phyloP scores from a whole-genome alignment of 2,329 filamentous ascomycete genomes.

The Hypoxylon sp. region DNA sequence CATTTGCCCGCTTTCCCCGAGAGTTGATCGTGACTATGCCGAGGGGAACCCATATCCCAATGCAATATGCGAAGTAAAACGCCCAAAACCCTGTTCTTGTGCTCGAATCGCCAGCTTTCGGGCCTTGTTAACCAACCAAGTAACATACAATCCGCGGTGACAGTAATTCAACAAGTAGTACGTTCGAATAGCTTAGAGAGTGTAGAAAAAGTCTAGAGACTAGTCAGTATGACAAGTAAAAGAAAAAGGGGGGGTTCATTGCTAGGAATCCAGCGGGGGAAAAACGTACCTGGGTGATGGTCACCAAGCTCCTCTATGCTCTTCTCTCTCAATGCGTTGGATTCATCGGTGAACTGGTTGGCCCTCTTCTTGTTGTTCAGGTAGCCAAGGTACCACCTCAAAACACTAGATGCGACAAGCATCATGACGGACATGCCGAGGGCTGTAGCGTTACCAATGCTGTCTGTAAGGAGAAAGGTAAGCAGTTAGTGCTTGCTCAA shows the following conservation, averaged over 20 bases:
- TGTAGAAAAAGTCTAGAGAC: conserved; percentile 31
- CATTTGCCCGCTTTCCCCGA: too few species aligned
- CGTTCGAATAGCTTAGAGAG: conserved; percentile 10
- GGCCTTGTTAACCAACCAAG: not conserved
- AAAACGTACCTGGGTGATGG: conserved; percentile 36
- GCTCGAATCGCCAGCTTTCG: conserved; percentile 2
- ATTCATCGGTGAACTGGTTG: conserved; percentile 20
- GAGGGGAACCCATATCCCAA: too few species aligned
- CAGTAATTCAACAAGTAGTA: too few species aligned
- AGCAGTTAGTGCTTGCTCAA: too few species aligned
- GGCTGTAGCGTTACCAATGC: conserved; percentile 28
- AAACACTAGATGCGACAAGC: conserved; percentile 21
- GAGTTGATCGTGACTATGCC: too few species aligned
- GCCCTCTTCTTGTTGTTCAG: conserved; percentile 35
- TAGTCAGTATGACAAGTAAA: conserved; percentile 1
- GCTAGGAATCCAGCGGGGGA: too few species aligned
- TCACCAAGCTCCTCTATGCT: conserved; percentile 37
- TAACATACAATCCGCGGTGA: not conserved
- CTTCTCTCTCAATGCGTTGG: conserved; percentile 23
- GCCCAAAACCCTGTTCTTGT: too few species aligned
- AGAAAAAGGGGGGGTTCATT: not conserved
- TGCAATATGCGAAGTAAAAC: too few species aligned
- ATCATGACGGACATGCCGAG: conserved; percentile 34
- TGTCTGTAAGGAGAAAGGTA: conserved; percentile 21
- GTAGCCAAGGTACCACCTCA: conserved; percentile 29